Percentiles rank a stretch among this genome's conserved stretches.
Evolutionary conservation across 345 rosid species (phyloP).

Genomic region (Lepidium africanum): DNA sequence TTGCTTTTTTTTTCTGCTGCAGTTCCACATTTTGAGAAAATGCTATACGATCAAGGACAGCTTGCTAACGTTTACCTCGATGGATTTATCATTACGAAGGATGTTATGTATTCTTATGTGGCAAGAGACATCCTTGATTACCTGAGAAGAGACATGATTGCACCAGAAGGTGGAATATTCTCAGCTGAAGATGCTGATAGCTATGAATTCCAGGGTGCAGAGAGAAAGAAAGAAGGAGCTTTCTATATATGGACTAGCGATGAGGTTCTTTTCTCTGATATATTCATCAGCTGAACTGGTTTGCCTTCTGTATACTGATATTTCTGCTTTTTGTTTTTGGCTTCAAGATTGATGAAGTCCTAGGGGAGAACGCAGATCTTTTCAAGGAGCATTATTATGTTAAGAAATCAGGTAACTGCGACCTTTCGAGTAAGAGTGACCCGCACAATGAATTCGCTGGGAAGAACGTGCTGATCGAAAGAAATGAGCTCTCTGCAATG

Average conservation of each 20-base stretch:
- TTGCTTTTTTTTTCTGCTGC: conserved; percentile 18
- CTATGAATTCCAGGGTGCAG: conserved; percentile 52
- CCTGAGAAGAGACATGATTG: conserved; percentile 88
- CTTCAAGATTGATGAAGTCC: conserved; percentile 61
- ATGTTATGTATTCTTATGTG: conserved; percentile 49
- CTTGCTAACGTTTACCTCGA: conserved; percentile 74
- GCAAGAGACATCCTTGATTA: conserved; percentile 78
- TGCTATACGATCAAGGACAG: conserved; percentile 92
- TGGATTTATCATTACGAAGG: conserved; percentile 61
- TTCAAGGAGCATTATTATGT: conserved; percentile 77
- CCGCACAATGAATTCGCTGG: conserved; percentile 79
- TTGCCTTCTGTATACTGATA: neutral
- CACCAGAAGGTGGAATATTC: conserved; percentile 69
- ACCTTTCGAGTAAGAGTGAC: conserved; percentile 82
- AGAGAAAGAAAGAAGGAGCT: conserved; percentile 78
- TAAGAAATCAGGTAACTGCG: conserved; percentile 77
- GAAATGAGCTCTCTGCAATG: conserved; percentile 49
- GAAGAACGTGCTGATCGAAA: conserved; percentile 76
- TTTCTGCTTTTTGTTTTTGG: neutral
- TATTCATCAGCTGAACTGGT: neutral
- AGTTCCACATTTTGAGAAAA: conserved; percentile 99
- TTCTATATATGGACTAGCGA: conserved; percentile 72
- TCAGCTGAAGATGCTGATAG: conserved; percentile 98
- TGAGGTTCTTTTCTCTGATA: conserved; percentile 44
- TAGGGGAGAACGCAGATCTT: conserved; percentile 63